Evolutionary conservation across 305 asterid species (phyloP).

Genomic region (Plantago rigida): DNA sequence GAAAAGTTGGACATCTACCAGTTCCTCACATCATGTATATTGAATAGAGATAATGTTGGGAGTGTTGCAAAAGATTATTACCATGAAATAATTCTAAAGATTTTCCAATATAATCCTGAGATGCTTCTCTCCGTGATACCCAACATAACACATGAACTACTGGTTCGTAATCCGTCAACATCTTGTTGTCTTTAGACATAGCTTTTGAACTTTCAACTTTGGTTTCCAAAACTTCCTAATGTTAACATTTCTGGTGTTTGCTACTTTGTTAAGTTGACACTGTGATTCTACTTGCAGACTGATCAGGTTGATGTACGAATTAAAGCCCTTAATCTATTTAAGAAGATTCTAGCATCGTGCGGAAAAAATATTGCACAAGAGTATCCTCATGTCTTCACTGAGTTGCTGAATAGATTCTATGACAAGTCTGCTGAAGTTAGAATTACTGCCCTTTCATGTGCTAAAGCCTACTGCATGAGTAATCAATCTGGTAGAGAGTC

Average conservation of each 20-base stretch:
- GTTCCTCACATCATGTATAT: conserved; percentile 70
- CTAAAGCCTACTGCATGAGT: conserved; percentile 49
- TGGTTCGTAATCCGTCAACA: conserved; percentile 44
- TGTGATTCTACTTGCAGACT: conserved; percentile 50
- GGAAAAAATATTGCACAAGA: conserved; percentile 50
- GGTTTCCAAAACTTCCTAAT: too few species aligned
- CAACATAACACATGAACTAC: conserved; percentile 57
- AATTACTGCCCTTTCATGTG: conserved; percentile 67
- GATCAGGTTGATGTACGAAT: conserved; percentile 95
- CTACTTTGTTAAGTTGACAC: conserved; percentile 1
- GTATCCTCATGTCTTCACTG: conserved; percentile 49
- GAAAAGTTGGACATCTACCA: conserved; percentile 49
- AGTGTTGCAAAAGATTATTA: conserved; percentile 66
- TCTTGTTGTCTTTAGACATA: conserved; percentile 11
- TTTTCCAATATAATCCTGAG: conserved; percentile 64
- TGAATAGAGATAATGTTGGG: conserved; percentile 49
- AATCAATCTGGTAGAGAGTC: conserved; percentile 52
- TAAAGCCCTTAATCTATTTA: conserved; percentile 62
- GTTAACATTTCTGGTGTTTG: conserved; percentile 10
- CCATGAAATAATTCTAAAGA: conserved; percentile 62
- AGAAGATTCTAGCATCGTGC: conserved; percentile 51
- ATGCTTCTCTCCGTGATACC: conserved; percentile 70
- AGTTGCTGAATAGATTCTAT: conserved; percentile 68
- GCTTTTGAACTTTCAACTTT: too few species aligned
- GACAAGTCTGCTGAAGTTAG: conserved; percentile 86